These are phyloP conservation scores for Pichia sp. DNA, from an alignment of 1,139 yeast species.

Conservation along the genomic window DNA sequence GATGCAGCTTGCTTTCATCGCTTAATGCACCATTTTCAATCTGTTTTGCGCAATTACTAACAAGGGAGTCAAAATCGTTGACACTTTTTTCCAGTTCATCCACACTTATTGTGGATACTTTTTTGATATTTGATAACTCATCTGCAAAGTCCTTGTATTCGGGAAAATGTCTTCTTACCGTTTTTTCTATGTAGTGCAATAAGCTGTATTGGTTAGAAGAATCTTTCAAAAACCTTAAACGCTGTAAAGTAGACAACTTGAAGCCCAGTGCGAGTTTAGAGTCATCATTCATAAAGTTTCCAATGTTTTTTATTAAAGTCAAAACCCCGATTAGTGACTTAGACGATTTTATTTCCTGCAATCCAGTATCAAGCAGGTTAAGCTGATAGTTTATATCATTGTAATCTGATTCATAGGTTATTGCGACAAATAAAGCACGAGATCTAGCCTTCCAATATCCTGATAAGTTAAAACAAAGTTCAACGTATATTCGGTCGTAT, in stretches of 20 bases:
- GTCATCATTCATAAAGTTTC: constrained; percentile 88
- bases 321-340: constrained; percentile 62
- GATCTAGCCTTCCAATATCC: constrained; percentile 86
- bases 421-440: constrained; percentile 63
- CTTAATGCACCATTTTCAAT: constrained; percentile 71
- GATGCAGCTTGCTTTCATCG: constrained; percentile 64
- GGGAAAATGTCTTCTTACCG: constrained; percentile 73
- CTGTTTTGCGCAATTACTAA: constrained; percentile 53
- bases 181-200: constrained; percentile 80
- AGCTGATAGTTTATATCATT: constrained; percentile 62
- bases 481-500: constrained; percentile 75
- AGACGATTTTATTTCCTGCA: constrained; percentile 56
- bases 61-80: constrained; percentile 50
- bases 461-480: constrained; percentile 70
- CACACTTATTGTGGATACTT: constrained; percentile 63
- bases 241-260: constrained; percentile 72
- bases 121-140: constrained; percentile 61
- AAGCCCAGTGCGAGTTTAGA: constrained; percentile 82
- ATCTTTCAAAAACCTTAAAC: constrained; percentile 84
- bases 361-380: constrained; percentile 62
- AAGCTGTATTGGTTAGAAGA: constrained; percentile 73
- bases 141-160: constrained; percentile 72
- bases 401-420: constrained; percentile 72
- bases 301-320: constrained; percentile 76
- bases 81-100: constrained; percentile 77